Evolutionary conservation across 306 rosid species (phyloP).

Genomic region (Dalbergia cochinchinensis): DNA sequence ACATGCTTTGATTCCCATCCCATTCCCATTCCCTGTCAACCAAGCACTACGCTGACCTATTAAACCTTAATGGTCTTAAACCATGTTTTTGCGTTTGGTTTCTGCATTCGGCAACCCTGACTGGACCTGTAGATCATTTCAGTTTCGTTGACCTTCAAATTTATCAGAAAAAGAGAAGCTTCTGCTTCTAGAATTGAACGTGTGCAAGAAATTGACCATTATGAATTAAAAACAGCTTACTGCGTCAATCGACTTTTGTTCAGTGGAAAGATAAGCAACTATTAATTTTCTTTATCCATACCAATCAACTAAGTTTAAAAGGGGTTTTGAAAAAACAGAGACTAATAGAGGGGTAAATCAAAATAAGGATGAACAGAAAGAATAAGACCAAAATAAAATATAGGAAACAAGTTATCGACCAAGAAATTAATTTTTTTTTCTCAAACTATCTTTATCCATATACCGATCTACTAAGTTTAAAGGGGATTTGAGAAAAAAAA

Average conservation of each 20-base stretch:
- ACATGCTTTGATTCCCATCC: slow-evolving; percentile 10
- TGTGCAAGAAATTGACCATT: slow-evolving; percentile 24
- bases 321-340: no score
- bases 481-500: no score
- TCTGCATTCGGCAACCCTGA: slow-evolving; percentile 11
- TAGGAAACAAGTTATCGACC: not conserved
- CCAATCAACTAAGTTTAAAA: not conserved
- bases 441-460: no score
- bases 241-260: not conserved
- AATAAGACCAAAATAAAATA: not conserved
- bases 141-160: slow-evolving; percentile 35
- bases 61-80: slow-evolving; percentile 14
- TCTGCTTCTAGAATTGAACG: slow-evolving; percentile 36
- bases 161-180: slow-evolving; percentile 18
- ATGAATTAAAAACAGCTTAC: not conserved
- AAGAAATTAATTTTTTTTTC: no score
- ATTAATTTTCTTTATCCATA: not conserved
- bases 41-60: slow-evolving; percentile 41
- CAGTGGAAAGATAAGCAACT: not conserved
- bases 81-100: slow-evolving; percentile 42
- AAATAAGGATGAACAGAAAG: not conserved
- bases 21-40: slow-evolving; percentile 26
- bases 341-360: not conserved
- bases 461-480: no score
- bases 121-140: not conserved